Base-by-base conservation (phyloP, 2,329 filamentous ascomycete genomes). In the Fusarium anguioides region DNA sequence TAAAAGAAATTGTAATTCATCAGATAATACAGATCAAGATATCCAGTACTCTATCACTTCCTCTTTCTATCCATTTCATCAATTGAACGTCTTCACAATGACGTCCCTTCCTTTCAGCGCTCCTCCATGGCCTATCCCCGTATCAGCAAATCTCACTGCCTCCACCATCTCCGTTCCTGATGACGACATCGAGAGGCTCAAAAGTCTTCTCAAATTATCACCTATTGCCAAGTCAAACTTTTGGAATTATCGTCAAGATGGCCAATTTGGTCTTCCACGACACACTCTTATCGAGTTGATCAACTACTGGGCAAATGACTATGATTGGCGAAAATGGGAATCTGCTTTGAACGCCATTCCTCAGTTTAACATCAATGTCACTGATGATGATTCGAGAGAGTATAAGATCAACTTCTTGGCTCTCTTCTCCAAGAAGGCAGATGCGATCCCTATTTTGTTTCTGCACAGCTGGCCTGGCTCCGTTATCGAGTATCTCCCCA, bases 381-480 rank as follows among this genome's bases (percentile, higher is more conserved):
- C 20, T 4, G 63, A 66, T 15, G 50, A 69, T 1, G 62, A 66
- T 5, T 46, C 36, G 0, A 55, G 21, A 15, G 14, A 18, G 2
- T 69, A 66, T 36, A 53, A 47, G 17, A 26, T 69, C 2, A 68
- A 64, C 3, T 64, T 66, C 20, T 21, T 66, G 9, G 66, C 39
- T 2, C 12, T 69, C 2, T 69, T 64, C 33, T 69, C 66, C 0
- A 39, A 44, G 5, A 64, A 40, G 0, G 44, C 40, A 6, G 20
- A 46, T 1, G 62, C 66, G 0, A 6, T 57, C 0, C 66, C 66
- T 0, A 47, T 69, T 0, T 5, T 69, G 9, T 51, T 69, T 2
- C n/a, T 69, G 4, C 66, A 69, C 3, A 55, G 66, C 33, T 69
- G 66, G 66, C 66, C 66, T 1, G 66, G 66, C 4, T 69, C 66